Conservation (phyloP, 345 rosid species). For the Luvunga scandens region DNA sequence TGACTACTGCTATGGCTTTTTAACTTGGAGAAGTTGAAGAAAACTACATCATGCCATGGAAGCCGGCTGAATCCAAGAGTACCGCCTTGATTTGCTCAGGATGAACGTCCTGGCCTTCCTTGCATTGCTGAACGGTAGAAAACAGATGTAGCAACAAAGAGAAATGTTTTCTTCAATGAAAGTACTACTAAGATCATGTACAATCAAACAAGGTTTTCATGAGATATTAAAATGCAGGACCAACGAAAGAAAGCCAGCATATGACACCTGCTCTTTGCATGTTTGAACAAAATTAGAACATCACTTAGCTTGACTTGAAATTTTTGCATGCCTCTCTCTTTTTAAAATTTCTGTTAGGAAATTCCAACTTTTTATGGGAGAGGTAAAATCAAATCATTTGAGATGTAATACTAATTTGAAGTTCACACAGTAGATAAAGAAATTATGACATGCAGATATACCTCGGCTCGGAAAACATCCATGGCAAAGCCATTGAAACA, state of each 20-base stretch:
- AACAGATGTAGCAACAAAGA: not conserved
- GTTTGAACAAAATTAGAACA: not conserved
- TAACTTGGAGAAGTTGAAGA: not conserved
- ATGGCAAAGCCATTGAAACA: conserved; percentile 77
- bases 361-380: not conserved
- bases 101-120: conserved; percentile 57
- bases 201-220: not conserved
- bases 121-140: conserved; percentile 52
- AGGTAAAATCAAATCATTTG: not conserved
- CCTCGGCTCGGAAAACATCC: conserved; percentile 83
- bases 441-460: conserved; percentile 17
- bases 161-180: not conserved
- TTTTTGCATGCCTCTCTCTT: not conserved
- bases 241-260: not conserved
- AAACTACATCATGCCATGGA: conserved; percentile 34
- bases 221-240: no score
- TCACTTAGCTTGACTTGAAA: not conserved
- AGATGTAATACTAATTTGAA: not conserved
- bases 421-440: not conserved
- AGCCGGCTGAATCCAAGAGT: conserved; percentile 63
- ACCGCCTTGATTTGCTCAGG: conserved; percentile 72
- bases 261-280: not conserved
- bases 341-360: not conserved
- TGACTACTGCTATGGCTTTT: not conserved
- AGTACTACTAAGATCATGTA: not conserved